Conservation (phyloP, 441 rosid species). For the Kokia cookei region DNA sequence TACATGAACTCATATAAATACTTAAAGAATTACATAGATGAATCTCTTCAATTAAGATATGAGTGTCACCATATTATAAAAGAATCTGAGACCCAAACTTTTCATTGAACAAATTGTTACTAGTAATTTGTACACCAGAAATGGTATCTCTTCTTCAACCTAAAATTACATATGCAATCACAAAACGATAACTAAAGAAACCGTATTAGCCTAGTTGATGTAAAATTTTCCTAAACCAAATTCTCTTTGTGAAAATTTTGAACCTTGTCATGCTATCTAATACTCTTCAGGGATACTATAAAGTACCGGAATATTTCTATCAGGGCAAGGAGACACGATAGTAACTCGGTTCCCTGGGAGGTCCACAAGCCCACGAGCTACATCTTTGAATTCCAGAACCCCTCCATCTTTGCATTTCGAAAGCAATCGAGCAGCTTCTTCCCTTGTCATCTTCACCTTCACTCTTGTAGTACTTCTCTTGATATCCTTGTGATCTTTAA, state of each 20-base stretch:
- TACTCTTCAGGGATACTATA: conserved; percentile 25
- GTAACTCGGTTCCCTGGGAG: conserved; percentile 28
- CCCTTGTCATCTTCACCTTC: conserved; percentile 40
- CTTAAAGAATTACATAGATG: no score
- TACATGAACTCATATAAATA: no score
- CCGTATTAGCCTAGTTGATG: neutral
- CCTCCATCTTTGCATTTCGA: conserved; percentile 36
- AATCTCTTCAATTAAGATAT: neutral
- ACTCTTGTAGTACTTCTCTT: conserved; percentile 19
- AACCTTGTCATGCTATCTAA: no score
- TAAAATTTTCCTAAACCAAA: neutral
- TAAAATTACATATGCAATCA: neutral
- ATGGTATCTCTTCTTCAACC: neutral
- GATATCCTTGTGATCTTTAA: neutral
- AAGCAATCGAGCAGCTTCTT: conserved; percentile 30
- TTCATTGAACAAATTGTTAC: neutral
- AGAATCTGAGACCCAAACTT: neutral
- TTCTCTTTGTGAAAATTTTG: neutral
- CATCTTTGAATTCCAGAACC: conserved; percentile 33
- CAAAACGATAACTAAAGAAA: neutral
- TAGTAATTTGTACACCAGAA: neutral
- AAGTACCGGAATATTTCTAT: conserved; percentile 1
- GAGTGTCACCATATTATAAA: neutral
- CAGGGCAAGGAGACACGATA: neutral
- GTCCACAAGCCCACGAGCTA: conserved; percentile 19